These are phyloP conservation scores for Orbilia oligospora DNA, from an alignment of 2,329 filamentous ascomycete species.

Conservation along the genomic window DNA sequence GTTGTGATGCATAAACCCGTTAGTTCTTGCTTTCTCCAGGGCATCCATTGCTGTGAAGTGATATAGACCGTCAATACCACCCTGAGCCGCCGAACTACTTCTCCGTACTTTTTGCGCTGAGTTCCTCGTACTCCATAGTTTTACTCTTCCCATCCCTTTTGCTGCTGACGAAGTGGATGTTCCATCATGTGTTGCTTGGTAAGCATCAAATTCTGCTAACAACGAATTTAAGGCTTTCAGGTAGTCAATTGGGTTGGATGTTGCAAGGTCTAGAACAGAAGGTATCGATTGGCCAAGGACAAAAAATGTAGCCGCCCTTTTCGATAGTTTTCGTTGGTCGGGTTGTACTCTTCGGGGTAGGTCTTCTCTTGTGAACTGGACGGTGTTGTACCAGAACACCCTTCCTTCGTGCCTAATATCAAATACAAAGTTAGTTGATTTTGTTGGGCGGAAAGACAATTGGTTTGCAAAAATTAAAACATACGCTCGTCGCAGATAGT, in stretches of 20 bases:
- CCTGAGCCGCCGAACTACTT: constrained; percentile 55
- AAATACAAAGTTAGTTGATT: constrained; percentile 27
- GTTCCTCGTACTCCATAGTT: constrained; percentile 53
- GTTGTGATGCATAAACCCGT: constrained; percentile 49
- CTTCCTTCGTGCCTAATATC: constrained; percentile 84
- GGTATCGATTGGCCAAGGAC: constrained; percentile 93
- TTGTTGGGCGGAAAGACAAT: constrained; percentile 8
- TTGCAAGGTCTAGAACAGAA: constrained; percentile 88
- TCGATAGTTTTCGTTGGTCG: constrained; percentile 84
- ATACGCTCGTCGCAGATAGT: constrained; percentile 92
- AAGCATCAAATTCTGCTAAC: constrained; percentile 91
- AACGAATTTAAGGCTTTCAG: constrained; percentile 87
- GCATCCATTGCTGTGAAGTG: constrained; percentile 58
- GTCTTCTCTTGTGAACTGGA: constrained; percentile 88
- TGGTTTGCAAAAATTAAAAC: constrained; percentile 66
- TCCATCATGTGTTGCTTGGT: constrained; percentile 87
- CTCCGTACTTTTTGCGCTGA: constrained; percentile 52
- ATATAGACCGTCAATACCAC: constrained; percentile 59
- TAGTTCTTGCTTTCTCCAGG: constrained; percentile 39
- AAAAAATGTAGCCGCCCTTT: constrained; percentile 90
- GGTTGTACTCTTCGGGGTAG: constrained; percentile 87
- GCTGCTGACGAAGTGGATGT: constrained; percentile 76
- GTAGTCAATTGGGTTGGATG: constrained; percentile 84
- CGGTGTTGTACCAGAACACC: constrained; percentile 98
- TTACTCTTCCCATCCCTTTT: constrained; percentile 59